phyloP scores from a whole-genome alignment of 192 early-diverging fungal genomes.

The Fimicolochytrium jonesii region DNA sequence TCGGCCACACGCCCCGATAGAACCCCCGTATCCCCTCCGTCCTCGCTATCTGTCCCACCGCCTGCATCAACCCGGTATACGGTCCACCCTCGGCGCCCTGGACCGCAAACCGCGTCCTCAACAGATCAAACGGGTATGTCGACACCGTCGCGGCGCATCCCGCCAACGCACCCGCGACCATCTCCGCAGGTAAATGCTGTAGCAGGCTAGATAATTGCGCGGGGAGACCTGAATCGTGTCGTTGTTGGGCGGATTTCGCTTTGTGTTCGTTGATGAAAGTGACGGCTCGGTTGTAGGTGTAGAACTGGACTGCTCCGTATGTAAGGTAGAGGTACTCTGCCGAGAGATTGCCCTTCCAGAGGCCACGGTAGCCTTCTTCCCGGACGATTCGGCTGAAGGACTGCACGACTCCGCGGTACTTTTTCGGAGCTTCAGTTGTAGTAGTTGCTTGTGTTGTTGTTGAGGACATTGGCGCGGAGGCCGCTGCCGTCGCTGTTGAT shows the following conservation, averaged over 20 bases:
- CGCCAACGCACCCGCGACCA: conserved; percentile 68
- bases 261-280: neutral
- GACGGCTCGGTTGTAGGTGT: conserved; percentile 70
- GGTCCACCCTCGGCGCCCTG: conserved; percentile 58
- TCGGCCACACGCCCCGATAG: conserved; percentile 78
- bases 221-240: no score
- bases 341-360: conserved; percentile 93
- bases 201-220: no score
- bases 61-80: conserved; percentile 63
- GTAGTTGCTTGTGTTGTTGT: neutral
- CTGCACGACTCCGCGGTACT: conserved; percentile 63
- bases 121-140: conserved; percentile 95
- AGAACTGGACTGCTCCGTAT: conserved; percentile 87
- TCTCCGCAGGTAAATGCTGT: conserved; percentile 15
- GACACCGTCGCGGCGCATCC: conserved; percentile 71
- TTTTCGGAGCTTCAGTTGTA: conserved; percentile 17
- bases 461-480: no score
- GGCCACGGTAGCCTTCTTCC: conserved; percentile 77
- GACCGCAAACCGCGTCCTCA: conserved; percentile 89
- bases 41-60: conserved; percentile 58
- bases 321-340: conserved; percentile 90
- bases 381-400: conserved; percentile 64
- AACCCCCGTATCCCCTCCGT: conserved; percentile 80
- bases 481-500: no score
- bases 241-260: no score